Percentiles rank a stretch among this genome's conserved stretches.
These are phyloP conservation scores for Ceratopteris richardii DNA, from an alignment of 75 land plant species.

Conservation along the genomic window DNA sequence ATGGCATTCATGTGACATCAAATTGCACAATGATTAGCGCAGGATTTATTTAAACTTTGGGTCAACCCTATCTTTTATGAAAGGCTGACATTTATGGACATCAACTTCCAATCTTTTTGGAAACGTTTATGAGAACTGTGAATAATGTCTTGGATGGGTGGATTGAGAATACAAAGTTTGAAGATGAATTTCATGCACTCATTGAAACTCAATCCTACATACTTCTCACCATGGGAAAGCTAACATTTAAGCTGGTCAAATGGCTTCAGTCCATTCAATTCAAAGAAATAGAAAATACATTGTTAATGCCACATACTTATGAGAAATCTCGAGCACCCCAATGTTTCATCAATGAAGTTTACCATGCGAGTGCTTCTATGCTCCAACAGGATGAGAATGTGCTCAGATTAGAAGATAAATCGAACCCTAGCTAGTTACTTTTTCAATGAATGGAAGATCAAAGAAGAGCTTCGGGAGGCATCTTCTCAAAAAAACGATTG, in stretches of 20 bases:
- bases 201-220: slow-evolving; percentile 98
- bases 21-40: too few species aligned
- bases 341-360: slow-evolving; percentile 63
- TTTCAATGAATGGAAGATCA: too few species aligned
- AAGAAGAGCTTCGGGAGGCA: too few species aligned
- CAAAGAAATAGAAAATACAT: slow-evolving; percentile 74
- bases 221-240: slow-evolving; percentile 84
- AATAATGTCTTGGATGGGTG: slow-evolving; percentile 83
- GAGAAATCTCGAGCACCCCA: slow-evolving; percentile 61
- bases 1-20: too few species aligned
- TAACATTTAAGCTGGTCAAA: slow-evolving; percentile 85
- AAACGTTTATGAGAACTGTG: slow-evolving; percentile 68
- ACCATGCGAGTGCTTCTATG: slow-evolving; percentile 81
- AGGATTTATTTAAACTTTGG: too few species aligned
- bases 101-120: too few species aligned
- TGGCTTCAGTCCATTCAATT: slow-evolving; percentile 77
- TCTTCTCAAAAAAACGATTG: too few species aligned
- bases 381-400: slow-evolving; percentile 78
- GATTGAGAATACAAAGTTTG: slow-evolving; percentile 86
- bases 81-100: too few species aligned
- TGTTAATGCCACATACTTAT: slow-evolving; percentile 71
- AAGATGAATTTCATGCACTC: slow-evolving; percentile 90
- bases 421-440: slow-evolving; percentile 41
- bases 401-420: slow-evolving; percentile 67
- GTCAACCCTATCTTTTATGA: too few species aligned